Evolutionary conservation across 441 rosid genomes (phyloP).

Genomic region (Gossypium gossypioides): DNA sequence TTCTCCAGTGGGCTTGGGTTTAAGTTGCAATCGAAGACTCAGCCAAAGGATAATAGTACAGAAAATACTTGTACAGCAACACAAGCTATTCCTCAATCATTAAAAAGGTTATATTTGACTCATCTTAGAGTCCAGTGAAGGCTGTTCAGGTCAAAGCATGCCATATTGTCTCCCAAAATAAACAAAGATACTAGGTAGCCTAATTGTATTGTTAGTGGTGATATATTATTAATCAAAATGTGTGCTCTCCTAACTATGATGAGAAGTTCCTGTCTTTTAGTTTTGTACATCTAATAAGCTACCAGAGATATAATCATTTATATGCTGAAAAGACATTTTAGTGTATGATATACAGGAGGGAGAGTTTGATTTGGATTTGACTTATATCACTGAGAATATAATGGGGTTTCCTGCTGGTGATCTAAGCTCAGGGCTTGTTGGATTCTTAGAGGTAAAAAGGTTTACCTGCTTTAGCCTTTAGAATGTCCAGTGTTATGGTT

Average conservation of each 20-base stretch:
- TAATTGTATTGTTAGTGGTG: neutral
- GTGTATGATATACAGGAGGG: conserved; percentile 47
- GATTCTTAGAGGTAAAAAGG: conserved; percentile 56
- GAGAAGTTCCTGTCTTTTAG: neutral
- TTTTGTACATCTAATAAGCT: neutral
- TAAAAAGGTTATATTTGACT: conserved; percentile 70
- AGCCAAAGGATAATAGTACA: conserved; percentile 20
- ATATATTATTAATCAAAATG: neutral
- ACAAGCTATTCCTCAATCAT: conserved; percentile 43
- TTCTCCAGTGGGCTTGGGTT: conserved; percentile 56
- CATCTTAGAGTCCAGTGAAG: conserved; percentile 64
- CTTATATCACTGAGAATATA: conserved; percentile 73
- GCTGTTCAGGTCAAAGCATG: conserved; percentile 83
- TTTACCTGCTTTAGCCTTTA: neutral
- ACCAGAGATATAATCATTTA: neutral
- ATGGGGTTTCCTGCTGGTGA: conserved; percentile 93
- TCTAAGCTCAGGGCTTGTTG: conserved; percentile 68
- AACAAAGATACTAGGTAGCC: conserved; percentile 68
- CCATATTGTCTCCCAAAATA: conserved; percentile 71
- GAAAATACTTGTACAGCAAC: conserved; percentile 22
- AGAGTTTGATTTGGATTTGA: conserved; percentile 75
- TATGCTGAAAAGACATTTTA: neutral
- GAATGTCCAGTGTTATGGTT: conserved; percentile 8
- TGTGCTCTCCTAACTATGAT: neutral
- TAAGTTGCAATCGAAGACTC: conserved; percentile 27